Percentiles rank a stretch among this genome's conserved stretches.
phyloP scores from a whole-genome alignment of 768 basidiomycete species.

The Termitomyces titanicus region DNA sequence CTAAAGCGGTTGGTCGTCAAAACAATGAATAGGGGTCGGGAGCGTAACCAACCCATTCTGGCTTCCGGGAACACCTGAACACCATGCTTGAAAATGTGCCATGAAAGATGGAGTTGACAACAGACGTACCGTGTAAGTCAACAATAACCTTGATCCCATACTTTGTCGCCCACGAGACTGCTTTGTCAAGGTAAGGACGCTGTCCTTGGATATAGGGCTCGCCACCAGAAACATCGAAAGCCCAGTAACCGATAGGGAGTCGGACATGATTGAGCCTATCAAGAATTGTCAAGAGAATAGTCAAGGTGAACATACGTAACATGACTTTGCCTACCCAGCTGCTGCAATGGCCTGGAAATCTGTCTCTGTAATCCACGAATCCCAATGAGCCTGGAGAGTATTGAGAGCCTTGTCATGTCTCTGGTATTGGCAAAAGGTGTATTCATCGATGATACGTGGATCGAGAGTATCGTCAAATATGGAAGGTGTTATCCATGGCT shows the following conservation, averaged over 20 bases:
- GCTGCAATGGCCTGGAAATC: constrained; percentile 76
- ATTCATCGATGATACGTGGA: constrained; percentile 66
- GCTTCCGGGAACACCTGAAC: constrained; percentile 68
- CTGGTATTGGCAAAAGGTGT: constrained; percentile 70
- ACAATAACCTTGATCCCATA: constrained; percentile 78
- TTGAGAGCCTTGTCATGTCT: constrained; percentile 41
- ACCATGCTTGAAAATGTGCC: not conserved
- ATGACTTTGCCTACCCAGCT: constrained; percentile 52
- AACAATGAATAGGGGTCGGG: not conserved
- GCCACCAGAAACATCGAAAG: constrained; percentile 72
- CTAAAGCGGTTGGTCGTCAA: constrained; percentile 30
- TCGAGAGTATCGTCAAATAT: constrained; percentile 69
- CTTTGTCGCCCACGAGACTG: constrained; percentile 65
- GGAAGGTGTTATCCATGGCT: constrained; percentile 80
- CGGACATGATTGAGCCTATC: constrained; percentile 79
- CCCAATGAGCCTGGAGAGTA: constrained; percentile 67
- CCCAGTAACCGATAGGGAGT: constrained; percentile 89
- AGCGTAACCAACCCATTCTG: constrained; percentile 63
- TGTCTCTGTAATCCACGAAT: constrained; percentile 78
- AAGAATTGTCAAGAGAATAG: not conserved
- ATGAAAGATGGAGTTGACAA: not conserved
- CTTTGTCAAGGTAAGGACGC: constrained; percentile 62
- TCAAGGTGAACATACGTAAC: constrained; percentile 1
- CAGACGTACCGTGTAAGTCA: constrained; percentile 57
- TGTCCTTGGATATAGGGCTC: constrained; percentile 82